Evolutionary conservation across 2,329 filamentous ascomycete genomes (phyloP), one percentile per base, ranked within the genome.

Genomic region (Bipolaris sorokiniana): DNA sequence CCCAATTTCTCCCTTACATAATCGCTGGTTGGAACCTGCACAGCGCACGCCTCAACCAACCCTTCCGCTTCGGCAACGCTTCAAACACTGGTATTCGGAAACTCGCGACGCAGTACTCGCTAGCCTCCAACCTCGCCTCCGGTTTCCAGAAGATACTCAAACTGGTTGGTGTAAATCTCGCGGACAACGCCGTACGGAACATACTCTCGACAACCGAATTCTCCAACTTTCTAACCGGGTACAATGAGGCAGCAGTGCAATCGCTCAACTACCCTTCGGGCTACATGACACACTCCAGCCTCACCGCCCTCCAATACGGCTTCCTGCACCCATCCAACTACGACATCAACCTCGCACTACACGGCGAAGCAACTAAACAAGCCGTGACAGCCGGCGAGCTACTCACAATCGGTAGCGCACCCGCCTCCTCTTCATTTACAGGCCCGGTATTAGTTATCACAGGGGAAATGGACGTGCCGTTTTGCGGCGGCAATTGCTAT

Each of bases 401-500:
- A 1, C 70, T 89, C 40, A 88, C 85, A 1, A 70, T 88, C 5
- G 82, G 78, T 3, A 76, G 69, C 13, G 70, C 76, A 1, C 77
- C 74, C 0, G 61, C 63, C 59, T 57, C 38, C 6, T 75, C 74
- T 51, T 59, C 68, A 0, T 86, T 84, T 65, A 73, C 67, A 1
- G 86, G 85, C 0, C 84, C 86, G 0, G 84, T 86, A 0, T 72
- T 86, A 44, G 78, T 89, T 48, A 79, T 89, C 56, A 88, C 85
- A 31, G 86, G 86, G 15, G 61, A 69, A 28, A 54, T 65, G 28
- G 73, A 77, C 33, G 82, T 87, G 47, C 81, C 83, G 5, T 89
- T 86, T 71, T 89, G 87, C 57, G 87, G 86, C 3, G 84, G 85
- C 23, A 82, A 88, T 71, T 89, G 86, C 74, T 67, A 61, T 37